These are phyloP conservation scores for Fusarium buharicum DNA, from an alignment of 2,329 filamentous ascomycete species.

Conservation along the genomic window DNA sequence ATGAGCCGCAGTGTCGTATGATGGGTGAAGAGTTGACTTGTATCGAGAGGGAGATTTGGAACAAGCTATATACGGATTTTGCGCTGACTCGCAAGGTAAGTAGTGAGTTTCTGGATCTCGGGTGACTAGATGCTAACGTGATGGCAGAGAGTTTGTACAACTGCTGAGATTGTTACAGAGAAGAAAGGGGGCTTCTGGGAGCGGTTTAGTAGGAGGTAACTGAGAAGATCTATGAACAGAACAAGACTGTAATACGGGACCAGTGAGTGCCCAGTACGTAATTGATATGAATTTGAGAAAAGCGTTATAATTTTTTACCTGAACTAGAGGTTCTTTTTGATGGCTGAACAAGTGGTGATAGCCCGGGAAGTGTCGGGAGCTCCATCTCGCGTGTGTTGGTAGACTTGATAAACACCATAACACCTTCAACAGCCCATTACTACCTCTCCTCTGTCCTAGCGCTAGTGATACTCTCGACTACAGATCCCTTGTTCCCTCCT, in stretches of 20 bases:
- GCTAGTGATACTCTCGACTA: neutral
- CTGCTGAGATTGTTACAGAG: neutral
- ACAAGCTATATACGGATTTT: conserved; percentile 32
- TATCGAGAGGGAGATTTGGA: conserved; percentile 31
- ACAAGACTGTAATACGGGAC: neutral
- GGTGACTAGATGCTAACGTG: neutral
- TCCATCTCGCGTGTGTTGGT: neutral
- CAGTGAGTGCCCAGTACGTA: neutral
- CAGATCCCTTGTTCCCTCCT: neutral
- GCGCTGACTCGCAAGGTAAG: conserved; percentile 16
- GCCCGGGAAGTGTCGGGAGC: neutral
- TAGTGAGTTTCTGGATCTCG: neutral
- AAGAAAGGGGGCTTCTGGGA: conserved; percentile 27
- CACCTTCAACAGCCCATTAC: neutral
- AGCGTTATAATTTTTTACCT: no score
- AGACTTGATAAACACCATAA: neutral
- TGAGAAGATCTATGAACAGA: neutral
- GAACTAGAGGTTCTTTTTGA: neutral
- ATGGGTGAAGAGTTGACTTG: conserved; percentile 3
- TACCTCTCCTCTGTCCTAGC: neutral
- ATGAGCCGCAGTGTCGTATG: conserved; percentile 8
- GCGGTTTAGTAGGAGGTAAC: neutral
- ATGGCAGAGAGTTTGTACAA: conserved; percentile 22
- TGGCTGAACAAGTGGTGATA: neutral
- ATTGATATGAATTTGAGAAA: no score